phyloP scores from a whole-genome alignment of 495 filamentous ascomycete species.

The Penicillium longicatenatum region DNA sequence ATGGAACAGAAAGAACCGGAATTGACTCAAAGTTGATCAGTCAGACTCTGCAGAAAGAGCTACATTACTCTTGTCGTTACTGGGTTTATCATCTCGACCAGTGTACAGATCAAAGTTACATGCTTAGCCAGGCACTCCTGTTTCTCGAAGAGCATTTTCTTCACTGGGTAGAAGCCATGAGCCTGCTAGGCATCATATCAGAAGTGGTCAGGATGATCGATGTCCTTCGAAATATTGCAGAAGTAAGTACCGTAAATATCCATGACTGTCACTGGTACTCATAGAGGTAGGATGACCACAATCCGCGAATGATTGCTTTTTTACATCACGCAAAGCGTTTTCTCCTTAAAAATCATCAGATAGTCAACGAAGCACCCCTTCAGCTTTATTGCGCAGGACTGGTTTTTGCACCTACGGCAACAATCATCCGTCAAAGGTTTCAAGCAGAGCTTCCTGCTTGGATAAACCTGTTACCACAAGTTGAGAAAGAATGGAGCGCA shows the following conservation, averaged over 20 bases:
- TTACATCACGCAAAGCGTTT: constrained; percentile 40
- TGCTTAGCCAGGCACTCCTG: neutral
- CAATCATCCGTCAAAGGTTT: constrained; percentile 25
- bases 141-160: neutral
- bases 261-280: constrained; percentile 13
- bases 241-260: neutral
- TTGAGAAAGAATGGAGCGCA: constrained; percentile 13
- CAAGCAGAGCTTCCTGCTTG: neutral
- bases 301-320: neutral
- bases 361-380: constrained; percentile 25
- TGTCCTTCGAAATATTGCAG: neutral
- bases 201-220: neutral
- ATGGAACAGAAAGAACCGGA: constrained; percentile 20
- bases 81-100: constrained; percentile 23
- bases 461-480: constrained; percentile 5
- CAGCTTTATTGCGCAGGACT: constrained; percentile 18
- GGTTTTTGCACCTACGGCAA: constrained; percentile 31
- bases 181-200: constrained; percentile 18
- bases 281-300: too few species aligned
- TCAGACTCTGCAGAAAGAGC: constrained; percentile 27
- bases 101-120: neutral
- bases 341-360: constrained; percentile 26
- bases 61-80: constrained; percentile 48
- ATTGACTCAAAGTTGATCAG: constrained; percentile 25
- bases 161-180: constrained; percentile 22